Evolutionary conservation across 2,329 filamentous ascomycete genomes (phyloP), one percentile per base, ranked within the genome.

Genomic region (Beauveria pseudobassiana): DNA sequence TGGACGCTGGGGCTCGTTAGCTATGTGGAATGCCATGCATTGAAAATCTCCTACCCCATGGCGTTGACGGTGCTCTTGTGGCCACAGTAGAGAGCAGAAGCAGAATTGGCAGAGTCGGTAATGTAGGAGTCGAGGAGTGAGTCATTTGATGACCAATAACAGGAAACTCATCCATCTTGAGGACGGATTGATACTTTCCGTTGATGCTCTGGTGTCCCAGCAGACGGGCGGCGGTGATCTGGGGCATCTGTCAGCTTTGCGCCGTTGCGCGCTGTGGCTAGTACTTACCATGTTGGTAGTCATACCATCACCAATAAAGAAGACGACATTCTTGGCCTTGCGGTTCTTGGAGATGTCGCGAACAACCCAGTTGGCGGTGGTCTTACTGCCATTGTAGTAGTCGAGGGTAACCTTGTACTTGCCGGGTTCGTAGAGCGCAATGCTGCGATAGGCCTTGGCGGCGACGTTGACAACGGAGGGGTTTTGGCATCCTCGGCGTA

Each of bases 121-220:
- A 95, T 93, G 80, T 90, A 93, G 55, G 81, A 86, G 76, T 93
- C 90, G 70, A 95, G 85, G 89, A 93, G 75, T 93, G 90, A 12
- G 90, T 93, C 87, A 95, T 93, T 76, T 93, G 90, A 73, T 96
- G 91, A 22, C 91, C 91, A 12, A 93, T 72, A n/a, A 93, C 83
- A 3, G 91, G 90, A 75, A 95, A 95, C 70, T 91, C 82, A 77
- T 96, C 91, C 78, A 96, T 80, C 70, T 85, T 81, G 81, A 96
- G 82, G 62, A 80, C 82, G 62, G 82, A 85, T 78, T 91, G 87
- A 74, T 93, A 96, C 73, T 89, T 90, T 67, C 91, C 91, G 70
- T 96, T 95, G 79, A 93, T 82, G 67, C 82, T 87, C 78, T 91
- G 88, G 79, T 96, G 91, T 20, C 82, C 90, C 61, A 96, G 86